Evolutionary conservation across 352 stramenopile species (phyloP).

Genomic region (Phytopythium sindhum): DNA sequence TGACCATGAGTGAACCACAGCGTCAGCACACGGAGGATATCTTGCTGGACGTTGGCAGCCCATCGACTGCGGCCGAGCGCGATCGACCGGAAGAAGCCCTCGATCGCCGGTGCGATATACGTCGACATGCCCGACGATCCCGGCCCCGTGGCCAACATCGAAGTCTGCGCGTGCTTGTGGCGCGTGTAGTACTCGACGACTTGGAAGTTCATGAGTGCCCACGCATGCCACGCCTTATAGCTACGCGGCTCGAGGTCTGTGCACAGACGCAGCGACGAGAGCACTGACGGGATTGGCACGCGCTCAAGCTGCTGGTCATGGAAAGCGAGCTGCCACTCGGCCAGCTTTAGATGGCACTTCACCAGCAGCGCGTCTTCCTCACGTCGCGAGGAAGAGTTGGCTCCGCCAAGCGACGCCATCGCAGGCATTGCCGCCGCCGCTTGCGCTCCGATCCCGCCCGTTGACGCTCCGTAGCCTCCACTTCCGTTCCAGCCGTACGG

Average conservation of each 20-base stretch:
- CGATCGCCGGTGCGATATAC: slow-evolving; percentile 69
- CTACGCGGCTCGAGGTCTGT: slow-evolving; percentile 68
- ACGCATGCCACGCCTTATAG: slow-evolving; percentile 95
- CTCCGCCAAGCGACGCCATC: slow-evolving; percentile 15
- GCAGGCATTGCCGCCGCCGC: slow-evolving; percentile 20
- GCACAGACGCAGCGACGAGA: slow-evolving; percentile 62
- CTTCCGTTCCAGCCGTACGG: slow-evolving; percentile 8
- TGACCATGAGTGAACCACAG: slow-evolving; percentile 98
- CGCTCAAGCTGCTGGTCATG: slow-evolving; percentile 79
- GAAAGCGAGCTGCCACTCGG: slow-evolving; percentile 82
- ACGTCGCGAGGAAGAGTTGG: slow-evolving; percentile 4
- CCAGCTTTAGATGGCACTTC: slow-evolving; percentile 81
- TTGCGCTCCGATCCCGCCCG: not conserved
- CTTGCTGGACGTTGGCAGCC: slow-evolving; percentile 96
- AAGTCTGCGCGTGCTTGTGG: slow-evolving; percentile 22
- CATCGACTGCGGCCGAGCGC: slow-evolving; percentile 93
- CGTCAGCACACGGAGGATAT: slow-evolving; percentile 97
- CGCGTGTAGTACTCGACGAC: slow-evolving; percentile 89
- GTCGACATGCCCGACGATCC: slow-evolving; percentile 29
- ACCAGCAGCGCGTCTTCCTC: slow-evolving; percentile 77
- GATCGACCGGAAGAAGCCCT: slow-evolving; percentile 96
- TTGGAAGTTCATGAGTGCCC: slow-evolving; percentile 97
- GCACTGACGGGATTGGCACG: slow-evolving; percentile 66
- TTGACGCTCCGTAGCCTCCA: slow-evolving; percentile 2
- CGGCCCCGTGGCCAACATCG: slow-evolving; percentile 11